These are phyloP conservation scores for Saccharum spontaneum DNA, from an alignment of 176 grass and related monocot species.

Conservation along the genomic window DNA sequence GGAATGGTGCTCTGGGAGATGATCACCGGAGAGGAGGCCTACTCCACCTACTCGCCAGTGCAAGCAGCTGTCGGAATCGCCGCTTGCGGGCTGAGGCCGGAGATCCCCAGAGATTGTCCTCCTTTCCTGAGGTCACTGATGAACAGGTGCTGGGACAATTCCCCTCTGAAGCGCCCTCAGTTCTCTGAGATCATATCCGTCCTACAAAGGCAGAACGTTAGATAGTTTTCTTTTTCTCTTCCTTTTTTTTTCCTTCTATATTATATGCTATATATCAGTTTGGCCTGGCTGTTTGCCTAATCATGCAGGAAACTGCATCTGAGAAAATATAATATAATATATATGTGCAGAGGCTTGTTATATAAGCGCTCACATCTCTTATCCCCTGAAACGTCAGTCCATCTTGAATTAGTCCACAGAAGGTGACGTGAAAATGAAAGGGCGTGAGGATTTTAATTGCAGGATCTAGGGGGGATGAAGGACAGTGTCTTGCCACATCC, in stretches of 20 bases:
- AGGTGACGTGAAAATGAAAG: conserved; percentile 33
- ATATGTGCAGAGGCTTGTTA: conserved; percentile 59
- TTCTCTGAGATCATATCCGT: conserved; percentile 79
- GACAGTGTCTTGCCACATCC: conserved; percentile 25
- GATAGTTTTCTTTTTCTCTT: conserved; percentile 45
- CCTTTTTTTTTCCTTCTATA: neutral
- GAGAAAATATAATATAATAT: conserved; percentile 47
- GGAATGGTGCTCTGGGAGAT: conserved; percentile 98
- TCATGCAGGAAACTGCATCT: conserved; percentile 53
- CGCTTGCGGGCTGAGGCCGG: conserved; percentile 81
- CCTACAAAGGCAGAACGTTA: conserved; percentile 77
- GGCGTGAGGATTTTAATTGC: neutral
- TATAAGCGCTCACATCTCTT: conserved; percentile 36
- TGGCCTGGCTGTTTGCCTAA: conserved; percentile 48
- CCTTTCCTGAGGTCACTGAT: conserved; percentile 78
- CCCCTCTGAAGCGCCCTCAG: conserved; percentile 76
- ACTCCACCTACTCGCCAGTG: conserved; percentile 92
- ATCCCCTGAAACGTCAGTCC: neutral
- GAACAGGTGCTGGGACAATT: conserved; percentile 86
- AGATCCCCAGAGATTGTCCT: conserved; percentile 85
- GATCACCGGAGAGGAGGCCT: conserved; percentile 86
- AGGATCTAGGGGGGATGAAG: conserved; percentile 1
- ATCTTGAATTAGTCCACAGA: conserved; percentile 17
- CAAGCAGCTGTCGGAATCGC: conserved; percentile 96
- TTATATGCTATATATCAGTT: conserved; percentile 31